Evolutionary conservation across 768 basidiomycete species (phyloP), one percentile per base, ranked within the genome.

Genomic region (Candolleomyces eurysporus): DNA sequence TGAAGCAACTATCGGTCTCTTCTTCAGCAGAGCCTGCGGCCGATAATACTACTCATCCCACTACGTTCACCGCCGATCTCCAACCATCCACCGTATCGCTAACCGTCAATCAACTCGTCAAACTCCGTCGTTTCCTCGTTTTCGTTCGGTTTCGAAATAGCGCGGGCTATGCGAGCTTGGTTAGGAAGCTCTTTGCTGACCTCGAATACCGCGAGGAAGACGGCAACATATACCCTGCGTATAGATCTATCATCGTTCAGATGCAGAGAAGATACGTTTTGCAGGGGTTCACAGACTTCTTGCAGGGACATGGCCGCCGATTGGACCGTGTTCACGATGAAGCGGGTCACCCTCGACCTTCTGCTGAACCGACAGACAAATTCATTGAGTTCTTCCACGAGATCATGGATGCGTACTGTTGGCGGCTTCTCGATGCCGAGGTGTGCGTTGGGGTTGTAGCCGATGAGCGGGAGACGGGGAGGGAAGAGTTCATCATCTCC

Each of bases 131-230:
- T 61, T 86, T 81, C 66, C 76, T 86, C 48, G 72, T 80, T 11
- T 85, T 87, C 63, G 71, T 87, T 0, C 79, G 84, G n/a, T 87
- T 84, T 62, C 75, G 85, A 14, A 87, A 87, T 61, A 79, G 82
- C 64, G 69, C 72, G 9, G 76, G 76, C 13, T 87, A 84, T 63
- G 65, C 68, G 17, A 48, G 26, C 17, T 17, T 61, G 19, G 45
- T 61, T 10, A 45, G 22, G 67, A 78, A 49, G 77, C 77, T 11
- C 72, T 22, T 74, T 74, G 13, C 64, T 74, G 19, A 56, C 13
- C 59, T 66, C 16, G 65, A 69, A 9, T 64, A 61, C 2, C 65
- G 62, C 50, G 65, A 64, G 40, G 62, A 67, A 11, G 65, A 69
- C 39, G 67, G 71, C 4, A 63, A 56, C n/a, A 63, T 74, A 59